Evolutionary conservation across 2,329 filamentous ascomycete species (phyloP), one percentile per base, ranked within the genome.

Genomic region (Macroventuria anomochaeta): DNA sequence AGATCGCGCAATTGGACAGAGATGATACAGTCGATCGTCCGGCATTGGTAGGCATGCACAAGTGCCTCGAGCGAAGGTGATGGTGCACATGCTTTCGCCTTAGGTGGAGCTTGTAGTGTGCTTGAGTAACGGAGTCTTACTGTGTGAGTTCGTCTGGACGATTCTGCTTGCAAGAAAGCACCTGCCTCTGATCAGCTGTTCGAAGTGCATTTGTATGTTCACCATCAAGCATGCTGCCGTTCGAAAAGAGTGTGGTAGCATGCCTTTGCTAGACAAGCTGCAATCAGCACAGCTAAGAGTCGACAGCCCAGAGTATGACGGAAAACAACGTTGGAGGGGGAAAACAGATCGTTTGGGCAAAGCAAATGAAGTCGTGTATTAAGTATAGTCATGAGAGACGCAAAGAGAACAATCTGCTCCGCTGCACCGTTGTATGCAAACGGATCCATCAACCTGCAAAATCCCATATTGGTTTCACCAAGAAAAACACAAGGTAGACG

Each of bases 361-460:
- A 29, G 28, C 25, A 34, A 32, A 37, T n/a, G 13, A 21, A 37
- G 20, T 38, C 33, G 32, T 51, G 32, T 38, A 43, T 51, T 43
- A 51, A 20, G 32, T 50, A 36, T 37, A 17, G n/a, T 31, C 32
- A 25, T 42, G 17, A 42, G 18, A 10, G 23, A 37, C 20, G 10
- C 18, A 31, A 26, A 7, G 10, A 21, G 12, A 15, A 42, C 13
- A 37, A 42, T 42, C 11, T 42, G 25, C 23, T 42, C 13, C 18
- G 13, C 29, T 31, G 20, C 38, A n/a, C n/a, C 13, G 3, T 13
- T 13, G 11, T 29, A 7, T 31, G 25, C 36, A 47, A 25, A 11
- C 36, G 15, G 7, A 5, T 5, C n/a, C 4, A 21, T 12, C 15
- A 10, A 28, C 23, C 11, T 40, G 29, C 20, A n/a, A 40, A 11